phyloP scores from a whole-genome alignment of 345 rosid species.

The Populus tremula region DNA sequence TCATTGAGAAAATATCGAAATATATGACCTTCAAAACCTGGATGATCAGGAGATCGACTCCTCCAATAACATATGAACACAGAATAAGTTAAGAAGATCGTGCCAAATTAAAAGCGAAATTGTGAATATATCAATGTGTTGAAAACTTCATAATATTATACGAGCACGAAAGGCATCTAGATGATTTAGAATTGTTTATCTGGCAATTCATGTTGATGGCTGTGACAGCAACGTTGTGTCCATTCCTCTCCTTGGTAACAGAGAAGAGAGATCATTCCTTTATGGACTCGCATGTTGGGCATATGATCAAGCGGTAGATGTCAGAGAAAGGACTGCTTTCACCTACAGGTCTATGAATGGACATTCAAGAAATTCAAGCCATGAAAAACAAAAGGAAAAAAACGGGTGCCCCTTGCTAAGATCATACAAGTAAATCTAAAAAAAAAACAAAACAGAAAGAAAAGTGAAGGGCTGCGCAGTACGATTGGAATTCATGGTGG shows the following conservation, averaged over 20 bases:
- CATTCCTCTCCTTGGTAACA: background rate
- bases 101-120: background rate
- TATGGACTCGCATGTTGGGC: background rate
- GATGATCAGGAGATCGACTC: background rate
- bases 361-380: background rate
- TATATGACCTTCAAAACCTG: background rate
- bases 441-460: too few relatives aligned
- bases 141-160: background rate
- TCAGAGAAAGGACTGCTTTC: background rate
- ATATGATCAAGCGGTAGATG: background rate
- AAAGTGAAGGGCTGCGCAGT: background rate
- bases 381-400: too few relatives aligned
- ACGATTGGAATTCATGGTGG: background rate
- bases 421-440: background rate
- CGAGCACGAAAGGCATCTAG: background rate
- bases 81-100: background rate
- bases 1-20: background rate
- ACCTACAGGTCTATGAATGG: background rate
- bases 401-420: background rate
- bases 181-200: background rate
- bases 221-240: background rate
- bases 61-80: background rate
- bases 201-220: constrained; percentile 9
- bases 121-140: background rate
- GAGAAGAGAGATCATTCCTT: background rate